Evolutionary conservation across 345 rosid genomes (phyloP).

Genomic region (Citrus australasica): DNA sequence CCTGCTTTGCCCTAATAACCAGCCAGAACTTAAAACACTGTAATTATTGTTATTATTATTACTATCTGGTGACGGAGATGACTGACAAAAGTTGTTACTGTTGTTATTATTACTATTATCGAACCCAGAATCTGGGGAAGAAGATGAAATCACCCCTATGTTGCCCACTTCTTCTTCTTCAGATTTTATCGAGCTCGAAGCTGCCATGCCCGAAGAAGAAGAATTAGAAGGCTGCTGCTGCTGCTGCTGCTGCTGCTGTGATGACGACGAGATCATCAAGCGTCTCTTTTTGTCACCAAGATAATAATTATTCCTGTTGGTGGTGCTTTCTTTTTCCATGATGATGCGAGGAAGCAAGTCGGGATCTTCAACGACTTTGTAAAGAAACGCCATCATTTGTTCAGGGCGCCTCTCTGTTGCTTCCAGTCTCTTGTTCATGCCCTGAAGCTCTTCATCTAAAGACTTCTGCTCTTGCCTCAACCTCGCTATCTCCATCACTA

Average conservation of each 20-base stretch:
- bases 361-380: conserved; percentile 77
- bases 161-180: conserved; percentile 49
- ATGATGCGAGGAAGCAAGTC: conserved; percentile 69
- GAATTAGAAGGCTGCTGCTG: conserved; percentile 7
- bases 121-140: conserved; percentile 36
- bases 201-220: conserved; percentile 36
- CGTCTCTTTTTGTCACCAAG: conserved; percentile 50
- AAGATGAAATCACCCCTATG: conserved; percentile 31
- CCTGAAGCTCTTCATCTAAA: conserved; percentile 54
- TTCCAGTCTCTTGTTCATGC: conserved; percentile 69
- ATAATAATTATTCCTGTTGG: not conserved
- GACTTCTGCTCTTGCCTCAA: conserved; percentile 68
- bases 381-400: conserved; percentile 89
- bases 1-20: conserved; percentile 20
- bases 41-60: not conserved
- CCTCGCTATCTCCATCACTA: conserved; percentile 63
- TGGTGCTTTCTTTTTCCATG: conserved; percentile 45
- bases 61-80: conserved; percentile 36
- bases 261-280: conserved; percentile 29
- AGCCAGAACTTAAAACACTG: conserved; percentile 13
- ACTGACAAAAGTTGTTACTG: conserved; percentile 7
- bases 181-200: conserved; percentile 45
- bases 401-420: conserved; percentile 84
- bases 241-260: not conserved
- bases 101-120: conserved; percentile 11